These are phyloP conservation scores for Boletus vinaceobasis DNA, from an alignment of 768 basidiomycete genomes.

Conservation along the genomic window DNA sequence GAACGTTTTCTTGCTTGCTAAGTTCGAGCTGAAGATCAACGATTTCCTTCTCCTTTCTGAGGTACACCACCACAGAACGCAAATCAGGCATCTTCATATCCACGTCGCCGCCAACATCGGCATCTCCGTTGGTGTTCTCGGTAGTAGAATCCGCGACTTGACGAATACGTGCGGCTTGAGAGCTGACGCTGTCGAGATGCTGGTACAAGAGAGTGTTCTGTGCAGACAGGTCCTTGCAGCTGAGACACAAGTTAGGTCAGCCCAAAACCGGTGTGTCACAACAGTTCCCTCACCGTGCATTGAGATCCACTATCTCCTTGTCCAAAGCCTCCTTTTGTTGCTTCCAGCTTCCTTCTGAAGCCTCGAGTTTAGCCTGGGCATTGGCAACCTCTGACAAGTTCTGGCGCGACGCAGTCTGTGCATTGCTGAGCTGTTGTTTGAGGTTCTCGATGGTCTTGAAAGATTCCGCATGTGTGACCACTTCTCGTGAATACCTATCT, in stretches of 20 bases:
- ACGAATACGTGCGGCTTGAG: conserved; percentile 78
- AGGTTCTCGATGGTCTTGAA: conserved; percentile 68
- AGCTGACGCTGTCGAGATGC: conserved; percentile 80
- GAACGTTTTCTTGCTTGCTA: conserved; percentile 68
- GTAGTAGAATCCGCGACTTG: conserved; percentile 59
- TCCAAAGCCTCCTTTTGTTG: conserved; percentile 74
- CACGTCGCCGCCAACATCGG: conserved; percentile 45
- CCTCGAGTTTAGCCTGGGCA: conserved; percentile 64
- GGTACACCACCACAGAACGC: conserved; percentile 73
- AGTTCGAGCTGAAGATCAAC: conserved; percentile 85
- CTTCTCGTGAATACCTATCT: conserved; percentile 74
- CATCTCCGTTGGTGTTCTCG: conserved; percentile 38
- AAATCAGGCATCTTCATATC: conserved; percentile 70
- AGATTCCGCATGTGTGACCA: conserved; percentile 82
- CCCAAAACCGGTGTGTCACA: background rate
- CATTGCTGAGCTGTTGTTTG: conserved; percentile 55
- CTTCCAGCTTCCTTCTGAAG: conserved; percentile 78
- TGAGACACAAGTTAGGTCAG: conserved; percentile 25
- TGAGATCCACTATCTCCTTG: conserved; percentile 73
- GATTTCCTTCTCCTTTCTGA: conserved; percentile 90
- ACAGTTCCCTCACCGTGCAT: conserved; percentile 50
- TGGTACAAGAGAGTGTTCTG: conserved; percentile 79
- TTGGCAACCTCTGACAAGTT: conserved; percentile 63
- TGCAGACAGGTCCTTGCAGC: conserved; percentile 67
- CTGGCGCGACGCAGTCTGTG: conserved; percentile 56